Evolutionary conservation across 106 monocot species (phyloP).

Genomic region (Dioscorea zingiberensis): DNA sequence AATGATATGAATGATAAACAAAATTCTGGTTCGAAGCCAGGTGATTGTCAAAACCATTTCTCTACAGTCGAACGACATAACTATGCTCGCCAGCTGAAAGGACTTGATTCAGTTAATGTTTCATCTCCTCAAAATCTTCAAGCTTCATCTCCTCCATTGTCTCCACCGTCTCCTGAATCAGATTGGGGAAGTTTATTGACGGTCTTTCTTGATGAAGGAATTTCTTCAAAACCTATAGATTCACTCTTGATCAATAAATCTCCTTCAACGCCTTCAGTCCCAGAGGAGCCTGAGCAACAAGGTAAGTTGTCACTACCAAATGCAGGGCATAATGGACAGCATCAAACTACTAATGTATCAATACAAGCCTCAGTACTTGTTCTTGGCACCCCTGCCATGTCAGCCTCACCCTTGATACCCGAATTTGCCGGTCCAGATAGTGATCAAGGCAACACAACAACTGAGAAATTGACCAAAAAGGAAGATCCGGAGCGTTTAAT

Average conservation of each 20-base stretch:
- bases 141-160: constrained; percentile 8
- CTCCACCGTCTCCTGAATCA: constrained; percentile 84
- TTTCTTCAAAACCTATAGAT: constrained; percentile 54
- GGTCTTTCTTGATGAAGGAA: constrained; percentile 54
- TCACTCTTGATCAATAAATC: constrained; percentile 64
- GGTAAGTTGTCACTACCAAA: constrained; percentile 31
- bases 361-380: constrained; percentile 36
- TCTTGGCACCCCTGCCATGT: constrained; percentile 76
- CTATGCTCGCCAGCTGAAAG: constrained; percentile 58
- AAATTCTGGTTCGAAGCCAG: constrained; percentile 48
- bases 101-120: constrained; percentile 42
- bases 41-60: constrained; percentile 45
- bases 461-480: constrained; percentile 31
- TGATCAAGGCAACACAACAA: constrained; percentile 29
- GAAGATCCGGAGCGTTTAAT: constrained; percentile 72
- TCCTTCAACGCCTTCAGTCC: constrained; percentile 67
- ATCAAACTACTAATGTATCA: constrained; percentile 15
- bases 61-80: constrained; percentile 37
- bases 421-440: constrained; percentile 56
- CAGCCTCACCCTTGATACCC: constrained; percentile 82
- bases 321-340: constrained; percentile 27
- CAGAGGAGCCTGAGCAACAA: constrained; percentile 64
- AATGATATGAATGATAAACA: constrained; percentile 56
- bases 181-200: constrained; percentile 64
- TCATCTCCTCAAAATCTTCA: constrained; percentile 2